phyloP scores from a whole-genome alignment of 345 rosid genomes.

The Salix dunnii region DNA sequence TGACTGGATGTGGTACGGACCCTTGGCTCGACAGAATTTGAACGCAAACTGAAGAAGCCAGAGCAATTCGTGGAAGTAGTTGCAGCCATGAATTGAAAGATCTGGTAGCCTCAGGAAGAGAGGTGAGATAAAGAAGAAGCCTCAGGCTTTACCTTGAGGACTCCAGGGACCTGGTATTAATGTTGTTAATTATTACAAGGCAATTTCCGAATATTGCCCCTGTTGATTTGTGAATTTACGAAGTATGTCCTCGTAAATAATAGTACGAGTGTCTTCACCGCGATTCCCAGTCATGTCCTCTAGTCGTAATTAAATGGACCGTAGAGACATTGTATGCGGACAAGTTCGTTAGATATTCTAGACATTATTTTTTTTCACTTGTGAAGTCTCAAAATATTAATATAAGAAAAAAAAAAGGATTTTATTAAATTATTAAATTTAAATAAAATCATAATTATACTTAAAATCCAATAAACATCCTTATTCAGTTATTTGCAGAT shows the following conservation, averaged over 20 bases:
- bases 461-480: not conserved
- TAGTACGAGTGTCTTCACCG: not conserved
- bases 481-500: not conserved
- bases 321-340: not conserved
- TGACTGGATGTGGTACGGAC: constrained; percentile 28
- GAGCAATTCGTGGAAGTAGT: constrained; percentile 34
- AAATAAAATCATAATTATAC: not conserved
- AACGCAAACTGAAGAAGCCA: constrained; percentile 32
- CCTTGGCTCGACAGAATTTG: constrained; percentile 27
- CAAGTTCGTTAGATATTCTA: not conserved
- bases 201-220: constrained; percentile 3
- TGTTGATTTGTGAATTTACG: constrained; percentile 1
- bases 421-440: not conserved
- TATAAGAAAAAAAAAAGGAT: no score
- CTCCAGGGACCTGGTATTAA: not conserved
- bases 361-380: not conserved
- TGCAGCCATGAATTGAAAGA: constrained; percentile 36
- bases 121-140: not conserved
- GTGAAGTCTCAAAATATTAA: not conserved
- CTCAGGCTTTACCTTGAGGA: not conserved
- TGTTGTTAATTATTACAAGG: not conserved
- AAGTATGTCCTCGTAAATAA: not conserved
- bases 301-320: not conserved
- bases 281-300: not conserved
- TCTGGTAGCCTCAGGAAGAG: not conserved